Evolutionary conservation across 1,284 basidiomycete species (phyloP), one percentile per base, ranked within the genome.

Genomic region (Taiwanofungus camphoratus): DNA sequence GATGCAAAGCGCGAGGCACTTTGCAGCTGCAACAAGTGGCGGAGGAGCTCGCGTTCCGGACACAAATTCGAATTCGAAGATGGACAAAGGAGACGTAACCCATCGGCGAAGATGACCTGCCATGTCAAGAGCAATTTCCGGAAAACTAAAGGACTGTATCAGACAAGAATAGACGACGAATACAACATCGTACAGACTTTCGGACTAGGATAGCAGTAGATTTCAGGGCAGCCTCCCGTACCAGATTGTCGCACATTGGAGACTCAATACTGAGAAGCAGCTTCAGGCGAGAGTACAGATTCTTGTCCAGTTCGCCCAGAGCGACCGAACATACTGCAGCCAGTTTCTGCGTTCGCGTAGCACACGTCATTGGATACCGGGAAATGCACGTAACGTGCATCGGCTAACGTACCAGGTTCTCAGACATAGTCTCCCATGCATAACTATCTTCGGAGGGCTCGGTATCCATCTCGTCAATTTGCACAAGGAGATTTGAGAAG

Each of bases 1-100:
- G 49, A 97, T 87, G 63, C 94, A 97, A 41, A 91, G 73, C 3
- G 91, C 87, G 24, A 98, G 73, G 55, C 91, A 93, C 57, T 87
- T 90, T 1, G 93, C 92, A 3, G 92, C 91, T 1, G 92, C 86
- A 22, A 79, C 72, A 12, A 96, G 71, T 8, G 87, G 81, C 1
- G 87, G 83, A 2, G 87, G 82, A 0, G 85, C 78, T 29, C 80
- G 73, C 22, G 78, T 80, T 46, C 86, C 83, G 8, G 78, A 76
- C 9, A 77, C 78, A 63, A 91, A 89, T 55, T 89, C 83, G 54
- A 86, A 84, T 56, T 94, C 87, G 54, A 96, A 92, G 24, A 93
- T 86, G 0, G 89, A 81, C 29, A 95, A 66, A 5, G 93, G 92
- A 2, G 86, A 87, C 7, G 90, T 92, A 20, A 95, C 81, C 53